Evolutionary conservation across 2,329 filamentous ascomycete species (phyloP), one percentile per base, ranked within the genome.

Genomic region (Penicillium griseofulvum): DNA sequence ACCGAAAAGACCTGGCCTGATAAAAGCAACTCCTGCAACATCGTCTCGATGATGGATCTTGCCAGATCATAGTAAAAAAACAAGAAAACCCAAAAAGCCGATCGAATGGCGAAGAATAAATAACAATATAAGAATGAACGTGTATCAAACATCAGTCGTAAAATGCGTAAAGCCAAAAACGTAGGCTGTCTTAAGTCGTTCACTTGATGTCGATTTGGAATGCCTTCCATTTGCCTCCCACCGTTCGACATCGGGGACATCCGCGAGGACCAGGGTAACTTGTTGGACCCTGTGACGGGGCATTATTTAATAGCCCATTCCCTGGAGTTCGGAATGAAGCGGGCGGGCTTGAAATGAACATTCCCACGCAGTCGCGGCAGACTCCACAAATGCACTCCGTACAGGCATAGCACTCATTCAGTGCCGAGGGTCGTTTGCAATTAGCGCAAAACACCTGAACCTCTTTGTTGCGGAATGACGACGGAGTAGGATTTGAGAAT

Each of bases 301-400:
- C 29, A 38, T 55, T 57, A 43, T 63, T 65, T 48, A 64, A 36
- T 10, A 38, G 36, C 1, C 63, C 64, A 47, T 68, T 69, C 2
- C 64, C 65, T 4, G 67, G 67, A 47, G 70, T 76, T 17, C 71
- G 60, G 52, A 74, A 74, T 1, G 72, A 70, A 16, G 71, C 65
- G 0, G 75, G 70, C 19, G 76, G 74, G 56, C 74, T 75, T 58
- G 71, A 68, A 49, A 77, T 73, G 62, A 78, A 76, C 69, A 74
- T 70, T 51, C 69, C 68, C 55, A 97, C 91, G 67, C 93, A 97
- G 56, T 91, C 86, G 60, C 87, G 85, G 73, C 94, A 97, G 47
- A 97, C 83, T 16, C 92, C 93, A 71, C 91, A 96, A 60, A 97
- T 96, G 72, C 94, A 97, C 73, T 97, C 92, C 1, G 92, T 96